Base-by-base conservation (phyloP, 495 filamentous ascomycete species). In the Lepidopterella palustris region DNA sequence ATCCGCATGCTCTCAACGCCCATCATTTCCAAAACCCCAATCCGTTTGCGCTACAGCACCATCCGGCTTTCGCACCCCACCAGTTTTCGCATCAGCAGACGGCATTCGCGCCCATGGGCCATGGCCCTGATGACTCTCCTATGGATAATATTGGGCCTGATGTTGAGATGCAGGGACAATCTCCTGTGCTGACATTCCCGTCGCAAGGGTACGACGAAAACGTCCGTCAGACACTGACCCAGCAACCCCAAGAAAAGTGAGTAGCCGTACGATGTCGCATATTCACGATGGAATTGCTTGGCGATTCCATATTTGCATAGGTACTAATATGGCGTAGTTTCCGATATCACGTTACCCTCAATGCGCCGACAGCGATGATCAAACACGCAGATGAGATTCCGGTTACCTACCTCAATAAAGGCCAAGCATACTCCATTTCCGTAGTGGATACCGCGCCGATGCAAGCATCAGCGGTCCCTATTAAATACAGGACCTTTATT, bases 351-450 rank as follows among this genome's bases (percentile, higher is more conserved):
- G 85, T 89, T 39, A 90, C 90, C 0, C 76, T 99, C 49, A 92
- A 96, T 70, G 93, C 92, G 0, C 89, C 91, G 13, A 97, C 92
- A 1, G 92, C 92, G n/a, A 97, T 97, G 92, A 84, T 95, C 64
- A 95, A 87, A 68, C 81, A 87, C 60, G 69, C 82, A 3, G 85
- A 90, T 48, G 93, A 97, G 68, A 92, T 96, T 42, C 93, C 93
- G 0, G 83, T 97, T 13, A 95, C 91, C 0, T 98, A 98, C 70
- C 82, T 98, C 13, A 97, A 98, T 72, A 98, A 98, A 73, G 92
- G 92, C 8, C 92, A 97, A 73, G 86, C 88, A 21, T 98, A 97
- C 71, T 83, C 84, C 1, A 70, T 98, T 2, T 84, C 85, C 0
- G 79, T 98, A 31, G 73, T 86, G 35, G 93, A 98, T 69, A 90